Conservation (phyloP, 164 flowering plant species). For the Vitis labrusca region DNA sequence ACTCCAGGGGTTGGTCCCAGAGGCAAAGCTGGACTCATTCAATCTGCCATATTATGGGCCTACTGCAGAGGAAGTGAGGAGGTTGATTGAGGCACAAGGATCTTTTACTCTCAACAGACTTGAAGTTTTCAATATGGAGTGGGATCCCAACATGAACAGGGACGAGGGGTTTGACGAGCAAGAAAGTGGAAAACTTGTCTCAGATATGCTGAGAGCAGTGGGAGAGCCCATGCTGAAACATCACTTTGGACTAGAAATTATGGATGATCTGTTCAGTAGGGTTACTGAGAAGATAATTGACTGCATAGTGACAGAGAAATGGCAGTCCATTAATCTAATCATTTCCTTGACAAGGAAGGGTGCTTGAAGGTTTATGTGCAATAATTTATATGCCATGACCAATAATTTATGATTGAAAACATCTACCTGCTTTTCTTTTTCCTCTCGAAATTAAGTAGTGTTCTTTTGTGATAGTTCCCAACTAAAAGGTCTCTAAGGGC, state of each 20-base stretch:
- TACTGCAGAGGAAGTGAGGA: neutral
- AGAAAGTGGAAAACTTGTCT: neutral
- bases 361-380: no score
- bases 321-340: neutral
- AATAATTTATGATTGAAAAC: no score
- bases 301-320: neutral
- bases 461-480: no score
- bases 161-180: no score
- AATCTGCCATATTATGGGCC: neutral
- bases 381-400: no score
- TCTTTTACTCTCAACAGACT: neutral
- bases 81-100: neutral
- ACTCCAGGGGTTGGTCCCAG: no score
- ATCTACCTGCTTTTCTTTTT: no score
- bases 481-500: no score
- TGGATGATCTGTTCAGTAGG: neutral
- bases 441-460: no score
- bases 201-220: neutral
- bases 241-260: neutral
- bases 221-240: neutral
- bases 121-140: neutral
- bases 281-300: neutral
- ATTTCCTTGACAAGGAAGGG: neutral
- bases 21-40: neutral
- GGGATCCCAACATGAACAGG: neutral